Evolutionary conservation across 2,329 filamentous ascomycete genomes (phyloP).

Genomic region (Raffaelea ambrosiae): DNA sequence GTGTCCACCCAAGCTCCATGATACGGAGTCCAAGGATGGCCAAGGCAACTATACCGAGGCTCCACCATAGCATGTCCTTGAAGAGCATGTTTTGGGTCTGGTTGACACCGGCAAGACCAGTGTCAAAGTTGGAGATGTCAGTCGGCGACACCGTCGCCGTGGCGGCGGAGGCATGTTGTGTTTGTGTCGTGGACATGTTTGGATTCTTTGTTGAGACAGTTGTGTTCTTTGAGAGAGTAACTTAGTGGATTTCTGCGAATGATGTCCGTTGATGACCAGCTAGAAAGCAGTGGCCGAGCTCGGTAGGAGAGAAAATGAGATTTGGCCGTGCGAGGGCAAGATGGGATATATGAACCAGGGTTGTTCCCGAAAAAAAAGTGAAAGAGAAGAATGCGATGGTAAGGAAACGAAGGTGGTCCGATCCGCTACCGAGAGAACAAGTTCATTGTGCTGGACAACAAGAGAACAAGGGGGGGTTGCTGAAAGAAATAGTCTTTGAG

Average conservation of each 20-base stretch:
- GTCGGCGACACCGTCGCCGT: constrained; percentile 11
- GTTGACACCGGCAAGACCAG: constrained; percentile 51
- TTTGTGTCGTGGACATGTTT: neutral
- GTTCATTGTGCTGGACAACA: neutral
- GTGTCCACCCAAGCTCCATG: constrained; percentile 43
- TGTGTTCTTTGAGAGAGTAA: no score
- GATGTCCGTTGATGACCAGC: no score
- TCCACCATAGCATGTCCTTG: constrained; percentile 52
- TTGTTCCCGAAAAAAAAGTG: neutral
- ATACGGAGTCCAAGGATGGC: constrained; percentile 45
- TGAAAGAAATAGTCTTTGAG: neutral
- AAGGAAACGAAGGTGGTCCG: constrained; percentile 1
- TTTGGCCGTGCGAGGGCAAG: no score
- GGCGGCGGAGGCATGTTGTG: constrained; percentile 24
- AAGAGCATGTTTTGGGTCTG: constrained; percentile 49
- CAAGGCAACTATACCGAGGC: constrained; percentile 46
- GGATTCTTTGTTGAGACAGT: neutral
- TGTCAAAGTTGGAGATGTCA: constrained; percentile 44
- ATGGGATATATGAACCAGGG: no score
- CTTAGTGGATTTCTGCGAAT: no score
- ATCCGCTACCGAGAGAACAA: constrained; percentile 28
- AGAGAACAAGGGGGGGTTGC: neutral
- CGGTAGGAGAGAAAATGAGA: no score
- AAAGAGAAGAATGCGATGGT: neutral
- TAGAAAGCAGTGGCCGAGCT: no score